Evolutionary conservation across 768 basidiomycete species (phyloP).

Genomic region (Podaxis sp.): DNA sequence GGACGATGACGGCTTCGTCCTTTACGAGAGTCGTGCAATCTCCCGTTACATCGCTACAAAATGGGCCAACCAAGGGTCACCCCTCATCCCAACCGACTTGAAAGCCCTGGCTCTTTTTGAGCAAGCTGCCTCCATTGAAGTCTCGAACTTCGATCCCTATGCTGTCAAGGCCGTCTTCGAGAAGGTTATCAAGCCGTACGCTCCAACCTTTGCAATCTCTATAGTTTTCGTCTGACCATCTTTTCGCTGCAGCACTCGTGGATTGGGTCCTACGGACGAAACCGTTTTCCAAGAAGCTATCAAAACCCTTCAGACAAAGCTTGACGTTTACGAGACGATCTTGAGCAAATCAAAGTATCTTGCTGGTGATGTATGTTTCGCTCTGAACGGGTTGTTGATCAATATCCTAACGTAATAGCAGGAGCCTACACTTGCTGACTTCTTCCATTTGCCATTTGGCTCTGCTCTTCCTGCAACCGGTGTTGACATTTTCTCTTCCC

Average conservation of each 20-base stretch:
- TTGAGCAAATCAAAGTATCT: conserved; percentile 53
- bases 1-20: conserved; percentile 59
- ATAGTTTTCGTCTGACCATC: background rate
- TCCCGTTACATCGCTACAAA: conserved; percentile 57
- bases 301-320: conserved; percentile 32
- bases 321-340: conserved; percentile 54
- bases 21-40: conserved; percentile 67
- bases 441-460: conserved; percentile 45
- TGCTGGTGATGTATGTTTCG: conserved; percentile 50
- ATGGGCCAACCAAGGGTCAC: conserved; percentile 48
- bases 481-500: conserved; percentile 27
- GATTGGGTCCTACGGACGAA: conserved; percentile 21
- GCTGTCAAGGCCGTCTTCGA: conserved; percentile 43
- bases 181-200: conserved; percentile 52
- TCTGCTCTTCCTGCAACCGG: conserved; percentile 24
- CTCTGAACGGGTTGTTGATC: background rate
- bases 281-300: conserved; percentile 27
- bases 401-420: conserved; percentile 16
- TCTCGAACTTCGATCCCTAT: conserved; percentile 45
- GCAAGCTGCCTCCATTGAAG: conserved; percentile 52
- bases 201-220: conserved; percentile 4
- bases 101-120: conserved; percentile 43
- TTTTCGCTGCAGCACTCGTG: background rate
- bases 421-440: conserved; percentile 46
- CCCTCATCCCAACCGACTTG: conserved; percentile 50